Evolutionary conservation across 495 filamentous ascomycete species (phyloP), one percentile per base, ranked within the genome.

Genomic region (Apiosordaria backusii): DNA sequence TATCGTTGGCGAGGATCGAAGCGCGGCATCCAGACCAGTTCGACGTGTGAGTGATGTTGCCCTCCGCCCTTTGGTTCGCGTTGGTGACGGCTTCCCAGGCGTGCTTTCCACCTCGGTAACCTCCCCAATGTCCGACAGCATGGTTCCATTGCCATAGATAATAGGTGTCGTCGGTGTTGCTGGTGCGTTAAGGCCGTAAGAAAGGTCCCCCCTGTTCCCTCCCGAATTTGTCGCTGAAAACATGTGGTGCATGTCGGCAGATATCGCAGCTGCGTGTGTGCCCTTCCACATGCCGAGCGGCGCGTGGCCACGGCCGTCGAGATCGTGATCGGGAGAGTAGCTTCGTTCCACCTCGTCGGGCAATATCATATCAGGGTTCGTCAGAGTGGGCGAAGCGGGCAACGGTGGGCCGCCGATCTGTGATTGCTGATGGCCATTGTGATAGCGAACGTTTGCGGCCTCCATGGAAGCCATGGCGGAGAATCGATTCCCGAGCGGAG

Each of bases 291-390:
- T 77, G 72, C 72, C 76, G 6, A 80, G 65, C 16, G 78, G 75
- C 3, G 77, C 73, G 23, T 79, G 75, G 53, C 73, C 72, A 59
- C 71, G 75, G 61, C 68, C 60, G 60, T 67, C 71, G 35, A 77
- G 68, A 63, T 76, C 76, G 35, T 73, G 74, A 58, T 78, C 79
- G 29, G 78, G 81, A n/a, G 77, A 80, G 66, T 76, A 74, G 70
- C 80, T 81, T 57, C 83, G 83, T 73, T 88, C 84, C 62, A 78
- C 24, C 27, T 35, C 77, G 62, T 85, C 84, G 50, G 93, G 93
- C 50, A 97, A 82, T 67, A 97, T 96, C 92, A 97, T 93, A 75
- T 95, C 92, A 45, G 92, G 92, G 76, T 96, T 92, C n/a, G 92
- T 93, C 65, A 97, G 79, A 7, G 93, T 95, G 55, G 93, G 93